phyloP scores from a whole-genome alignment of 2,329 filamentous ascomycete species.

The Chrysoporthe puriensis region DNA sequence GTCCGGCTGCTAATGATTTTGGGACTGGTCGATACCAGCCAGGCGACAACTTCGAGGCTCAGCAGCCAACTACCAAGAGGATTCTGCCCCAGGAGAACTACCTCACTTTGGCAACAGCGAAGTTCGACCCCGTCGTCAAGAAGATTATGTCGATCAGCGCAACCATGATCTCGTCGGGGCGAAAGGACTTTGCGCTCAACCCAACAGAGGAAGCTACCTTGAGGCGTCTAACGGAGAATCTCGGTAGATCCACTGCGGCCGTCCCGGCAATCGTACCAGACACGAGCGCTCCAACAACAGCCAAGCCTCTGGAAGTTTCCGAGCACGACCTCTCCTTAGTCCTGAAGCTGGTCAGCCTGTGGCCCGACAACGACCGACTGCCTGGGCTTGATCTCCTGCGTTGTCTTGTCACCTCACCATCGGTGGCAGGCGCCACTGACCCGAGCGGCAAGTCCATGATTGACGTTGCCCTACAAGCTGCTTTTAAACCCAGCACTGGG shows the following conservation, averaged over 20 bases:
- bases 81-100: constrained; percentile 80
- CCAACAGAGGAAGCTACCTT: constrained; percentile 70
- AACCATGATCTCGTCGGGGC: constrained; percentile 69
- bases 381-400: constrained; percentile 86
- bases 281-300: constrained; percentile 11
- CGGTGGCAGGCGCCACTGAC: constrained; percentile 64
- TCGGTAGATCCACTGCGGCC: constrained; percentile 60
- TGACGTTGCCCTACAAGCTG: constrained; percentile 48
- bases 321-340: constrained; percentile 64
- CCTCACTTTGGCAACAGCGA: constrained; percentile 75
- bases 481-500: constrained; percentile 48
- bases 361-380: constrained; percentile 80
- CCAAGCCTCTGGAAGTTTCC: constrained; percentile 36
- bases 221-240: constrained; percentile 59
- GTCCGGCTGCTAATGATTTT: constrained; percentile 63
- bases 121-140: constrained; percentile 72
- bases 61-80: constrained; percentile 52
- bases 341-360: constrained; percentile 73
- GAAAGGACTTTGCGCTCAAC: constrained; percentile 75
- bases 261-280: constrained; percentile 24
- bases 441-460: constrained; percentile 62
- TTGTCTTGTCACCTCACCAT: constrained; percentile 72
- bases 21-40: constrained; percentile 80
- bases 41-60: constrained; percentile 54
- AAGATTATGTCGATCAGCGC: constrained; percentile 79